These are phyloP conservation scores for Daldinia sp. DNA, from an alignment of 2,329 filamentous ascomycete species.

Conservation along the genomic window DNA sequence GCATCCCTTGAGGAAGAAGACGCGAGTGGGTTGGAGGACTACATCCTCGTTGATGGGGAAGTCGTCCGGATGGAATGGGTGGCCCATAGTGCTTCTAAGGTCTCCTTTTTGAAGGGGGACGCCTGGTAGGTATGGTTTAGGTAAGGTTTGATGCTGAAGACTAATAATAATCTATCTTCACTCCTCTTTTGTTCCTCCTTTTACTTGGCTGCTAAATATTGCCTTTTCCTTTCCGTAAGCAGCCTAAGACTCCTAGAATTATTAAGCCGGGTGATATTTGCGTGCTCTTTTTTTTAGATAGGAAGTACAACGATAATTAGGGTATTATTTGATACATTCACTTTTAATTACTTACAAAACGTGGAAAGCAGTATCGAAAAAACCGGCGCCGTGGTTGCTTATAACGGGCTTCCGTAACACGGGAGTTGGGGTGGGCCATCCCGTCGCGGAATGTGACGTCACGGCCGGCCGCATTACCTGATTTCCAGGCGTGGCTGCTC, in stretches of 20 bases:
- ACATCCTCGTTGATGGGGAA: conserved; percentile 51
- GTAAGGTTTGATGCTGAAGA: background rate
- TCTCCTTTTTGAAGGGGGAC: background rate
- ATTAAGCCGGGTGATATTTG: background rate
- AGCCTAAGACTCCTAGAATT: background rate
- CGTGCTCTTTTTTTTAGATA: background rate
- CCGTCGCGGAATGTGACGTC: conserved; percentile 40
- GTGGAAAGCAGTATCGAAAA: background rate
- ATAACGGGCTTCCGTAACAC: conserved; percentile 38
- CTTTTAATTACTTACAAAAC: background rate
- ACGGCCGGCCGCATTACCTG: conserved; percentile 32
- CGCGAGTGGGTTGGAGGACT: conserved; percentile 44
- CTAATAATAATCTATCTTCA: background rate
- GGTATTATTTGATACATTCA: background rate
- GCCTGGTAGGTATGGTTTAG: background rate
- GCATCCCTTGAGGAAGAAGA: conserved; percentile 50
- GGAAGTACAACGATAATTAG: background rate
- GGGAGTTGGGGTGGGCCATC: conserved; percentile 7
- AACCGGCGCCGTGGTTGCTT: conserved; percentile 30
- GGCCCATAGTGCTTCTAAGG: conserved; percentile 45
- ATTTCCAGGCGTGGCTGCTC: conserved; percentile 31
- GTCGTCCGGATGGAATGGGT: conserved; percentile 53
- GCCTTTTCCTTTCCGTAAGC: background rate
- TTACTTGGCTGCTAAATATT: background rate
- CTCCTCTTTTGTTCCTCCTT: background rate